Evolutionary conservation across 2,329 filamentous ascomycete genomes (phyloP), one percentile per base, ranked within the genome.

Genomic region (Penicillium verrucosum): DNA sequence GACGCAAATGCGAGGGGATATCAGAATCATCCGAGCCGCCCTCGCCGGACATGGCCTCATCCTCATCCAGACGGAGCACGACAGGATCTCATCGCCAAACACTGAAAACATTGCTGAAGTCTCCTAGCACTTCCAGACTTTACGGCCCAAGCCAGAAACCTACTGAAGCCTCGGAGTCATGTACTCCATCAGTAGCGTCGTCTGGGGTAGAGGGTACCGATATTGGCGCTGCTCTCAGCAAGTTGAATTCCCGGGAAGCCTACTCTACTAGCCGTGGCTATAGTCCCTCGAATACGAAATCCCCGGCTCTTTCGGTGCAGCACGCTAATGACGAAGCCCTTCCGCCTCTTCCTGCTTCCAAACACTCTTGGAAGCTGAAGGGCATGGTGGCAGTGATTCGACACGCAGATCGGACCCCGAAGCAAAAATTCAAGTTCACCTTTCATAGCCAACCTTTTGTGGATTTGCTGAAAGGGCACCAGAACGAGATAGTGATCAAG

Each of bases 401-500:
- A 29, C 94, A 99, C 74, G 95, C 95, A 3, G 94, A 99, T 76
- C 88, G 94, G 55, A 99, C 94, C 1, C 94, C 94, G 2, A 99
- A 99, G 77, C 94, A 99, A 69, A 99, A 99, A 73, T 97, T 97
- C 81, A 99, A 99, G 73, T 99, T 97, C 68, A 99, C 94, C 0
- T 97, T 99, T 67, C 94, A 99, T 70, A 96, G 92, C 0, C 90
- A 92, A 60, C 94, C 94, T 0, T 99, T 99, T 69, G 92, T 99
- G 61, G 90, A 96, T 62, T 81, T 99, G 4, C 83, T 99, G 41
- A 96, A 93, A 71, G 94, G 94, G 0, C 93, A 99, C 68, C 90
- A 96, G 68, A 93, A 97, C 74, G 94, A 99, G 71, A 94, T 99
- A 1, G 81, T 99, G 2, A 83, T 99, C 23, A 94, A 96, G 62